Conservation (phyloP, 257 asterid genomes). For the Solanum neorickii region DNA sequence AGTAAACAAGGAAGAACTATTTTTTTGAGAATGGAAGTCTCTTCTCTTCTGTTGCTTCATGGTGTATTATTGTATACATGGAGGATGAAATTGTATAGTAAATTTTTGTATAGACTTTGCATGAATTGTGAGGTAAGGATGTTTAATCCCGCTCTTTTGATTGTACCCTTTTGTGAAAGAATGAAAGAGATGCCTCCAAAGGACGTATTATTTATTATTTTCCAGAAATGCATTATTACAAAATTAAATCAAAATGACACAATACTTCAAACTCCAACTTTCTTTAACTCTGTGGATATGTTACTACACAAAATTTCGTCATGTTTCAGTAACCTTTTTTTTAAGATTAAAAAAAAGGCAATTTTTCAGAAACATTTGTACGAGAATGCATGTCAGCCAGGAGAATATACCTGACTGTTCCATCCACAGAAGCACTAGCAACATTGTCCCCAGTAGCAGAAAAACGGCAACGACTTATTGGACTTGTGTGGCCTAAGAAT, state of each 20-base stretch:
- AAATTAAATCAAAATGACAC: background rate
- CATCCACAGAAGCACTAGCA: constrained; percentile 95
- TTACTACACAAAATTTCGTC: background rate
- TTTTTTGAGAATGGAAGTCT: background rate
- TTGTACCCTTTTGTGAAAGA: background rate
- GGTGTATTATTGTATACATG: background rate
- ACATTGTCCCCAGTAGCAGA: constrained; percentile 93
- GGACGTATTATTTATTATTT: background rate
- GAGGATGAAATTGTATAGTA: background rate
- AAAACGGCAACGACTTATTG: constrained; percentile 86
- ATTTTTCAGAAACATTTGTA: background rate
- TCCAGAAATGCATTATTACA: background rate
- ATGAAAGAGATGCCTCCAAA: background rate
- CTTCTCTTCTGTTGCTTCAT: background rate
- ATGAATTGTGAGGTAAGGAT: background rate
- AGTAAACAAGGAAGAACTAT: background rate
- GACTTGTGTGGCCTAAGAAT: constrained; percentile 95
- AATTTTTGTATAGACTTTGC: background rate
- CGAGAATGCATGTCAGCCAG: background rate
- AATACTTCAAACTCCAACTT: background rate
- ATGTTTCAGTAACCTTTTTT: background rate
- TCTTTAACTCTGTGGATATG: background rate
- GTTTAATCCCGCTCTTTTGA: background rate
- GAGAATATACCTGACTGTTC: constrained; percentile 66
- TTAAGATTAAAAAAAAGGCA: background rate